Base-by-base conservation (phyloP, 169 alveolate genomes). In the Besnoitia besnoiti region DNA sequence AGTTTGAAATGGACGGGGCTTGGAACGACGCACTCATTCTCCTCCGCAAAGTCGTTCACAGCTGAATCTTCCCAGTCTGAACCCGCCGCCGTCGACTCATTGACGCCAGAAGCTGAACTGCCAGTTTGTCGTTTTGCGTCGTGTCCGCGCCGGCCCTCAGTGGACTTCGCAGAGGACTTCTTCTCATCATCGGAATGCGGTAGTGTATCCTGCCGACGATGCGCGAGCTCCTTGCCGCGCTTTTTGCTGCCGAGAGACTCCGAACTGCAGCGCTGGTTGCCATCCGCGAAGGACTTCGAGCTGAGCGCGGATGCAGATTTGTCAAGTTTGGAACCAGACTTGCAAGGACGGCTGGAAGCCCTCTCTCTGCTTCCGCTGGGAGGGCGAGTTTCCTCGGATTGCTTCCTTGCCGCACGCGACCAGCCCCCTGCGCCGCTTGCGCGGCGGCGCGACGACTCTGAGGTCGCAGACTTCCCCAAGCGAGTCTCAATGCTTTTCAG, bases 401-500 rank as follows among this genome's bases (percentile, higher is more conserved):
- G 7, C 24, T 1, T 19, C 67, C 67, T 55, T 5, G n/a, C n/a
- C n/a, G 27, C 67, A 19, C 67, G 67, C 12, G 67, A 55, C 7
- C 67, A n/a, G 30, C 30, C 67, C 7, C 1, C 27, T 1, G 33
- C 27, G 7, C 27, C 30, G 1, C 33, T 1, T n/a, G 12, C 33
- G 4, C 33, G 24, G 3, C 27, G 67, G 30, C 4, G 27, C 33
- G 67, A 55, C 33, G 24, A n/a, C 30, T 7, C n/a, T 5, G 44
- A 42, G 82, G 8, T 37, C 24, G 82, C 44, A 30, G 1, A 73
- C 39, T 73, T 82, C 40, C 89, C 75, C 49, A 90, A 61, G 55
- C 93, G 93, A 51, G 75, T 84, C 85, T 90, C 90, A 33, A 90
- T 77, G 37, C 89, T 75, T 24, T 87, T 87, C 37, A 75, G n/a